These are phyloP conservation scores for Hypoxylon subgilvum DNA, from an alignment of 495 filamentous ascomycete species.

Conservation along the genomic window DNA sequence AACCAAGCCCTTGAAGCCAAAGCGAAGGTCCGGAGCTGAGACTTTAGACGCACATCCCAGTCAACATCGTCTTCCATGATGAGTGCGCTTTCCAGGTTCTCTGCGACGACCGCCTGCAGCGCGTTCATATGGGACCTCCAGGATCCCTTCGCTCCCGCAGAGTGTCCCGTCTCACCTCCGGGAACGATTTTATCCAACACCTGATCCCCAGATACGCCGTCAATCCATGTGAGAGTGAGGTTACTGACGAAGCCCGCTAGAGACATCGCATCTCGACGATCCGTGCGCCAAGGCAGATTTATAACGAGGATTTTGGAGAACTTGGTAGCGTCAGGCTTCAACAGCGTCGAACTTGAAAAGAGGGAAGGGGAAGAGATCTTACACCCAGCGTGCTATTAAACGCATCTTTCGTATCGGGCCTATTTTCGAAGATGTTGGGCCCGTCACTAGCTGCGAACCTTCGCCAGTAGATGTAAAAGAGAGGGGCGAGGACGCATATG, in stretches of 20 bases:
- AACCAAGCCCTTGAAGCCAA: conserved; percentile 40
- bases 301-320: conserved; percentile 68
- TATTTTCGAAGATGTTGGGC: background rate
- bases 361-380: background rate
- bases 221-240: conserved; percentile 61
- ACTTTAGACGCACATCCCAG: conserved; percentile 55
- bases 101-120: conserved; percentile 42
- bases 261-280: conserved; percentile 66
- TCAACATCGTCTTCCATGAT: conserved; percentile 60
- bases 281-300: conserved; percentile 63
- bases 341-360: background rate
- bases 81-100: conserved; percentile 49
- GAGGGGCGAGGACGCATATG: conserved; percentile 19
- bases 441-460: background rate
- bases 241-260: conserved; percentile 59
- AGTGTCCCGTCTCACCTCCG: conserved; percentile 20
- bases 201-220: conserved; percentile 55
- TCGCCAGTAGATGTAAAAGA: conserved; percentile 30
- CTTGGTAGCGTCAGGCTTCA: conserved; percentile 39
- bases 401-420: background rate
- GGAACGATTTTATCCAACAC: conserved; percentile 46
- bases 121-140: conserved; percentile 58
- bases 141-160: conserved; percentile 50
- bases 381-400: conserved; percentile 30
- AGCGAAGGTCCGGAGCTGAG: conserved; percentile 51